These are phyloP conservation scores for Dothideomycetes sp. DNA, from an alignment of 2,329 filamentous ascomycete species.

Conservation along the genomic window DNA sequence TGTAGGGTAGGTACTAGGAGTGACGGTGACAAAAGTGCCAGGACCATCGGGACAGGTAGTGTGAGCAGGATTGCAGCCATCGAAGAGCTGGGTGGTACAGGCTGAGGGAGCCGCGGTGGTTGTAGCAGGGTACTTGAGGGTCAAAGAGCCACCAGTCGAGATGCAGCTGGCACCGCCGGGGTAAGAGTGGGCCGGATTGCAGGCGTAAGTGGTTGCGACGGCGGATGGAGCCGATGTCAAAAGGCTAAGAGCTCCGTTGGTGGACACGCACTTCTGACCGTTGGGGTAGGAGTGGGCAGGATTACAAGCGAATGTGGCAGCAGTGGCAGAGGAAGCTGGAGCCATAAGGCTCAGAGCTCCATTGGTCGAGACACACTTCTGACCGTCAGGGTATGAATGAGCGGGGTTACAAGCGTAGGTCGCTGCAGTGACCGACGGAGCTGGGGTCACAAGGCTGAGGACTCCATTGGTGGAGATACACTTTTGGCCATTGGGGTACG, in stretches of 20 bases:
- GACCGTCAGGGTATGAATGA: background rate
- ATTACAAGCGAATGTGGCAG: no score
- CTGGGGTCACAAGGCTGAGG: background rate
- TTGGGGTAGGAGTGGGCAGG: no score
- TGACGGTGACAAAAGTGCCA: slow-evolving; percentile 11
- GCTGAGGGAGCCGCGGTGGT: background rate
- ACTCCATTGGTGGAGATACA: background rate
- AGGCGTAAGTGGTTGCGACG: background rate
- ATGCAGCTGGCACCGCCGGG: background rate
- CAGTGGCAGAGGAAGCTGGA: background rate
- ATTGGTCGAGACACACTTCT: background rate
- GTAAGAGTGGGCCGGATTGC: background rate
- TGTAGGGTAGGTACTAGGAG: slow-evolving; percentile 5
- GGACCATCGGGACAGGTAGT: background rate
- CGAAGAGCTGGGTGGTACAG: background rate
- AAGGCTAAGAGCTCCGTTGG: no score
- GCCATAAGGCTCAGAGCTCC: background rate
- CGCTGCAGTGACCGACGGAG: background rate
- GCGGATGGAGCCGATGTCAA: background rate
- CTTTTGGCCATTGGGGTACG: background rate
- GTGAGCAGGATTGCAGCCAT: slow-evolving; percentile 1
- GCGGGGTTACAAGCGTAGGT: background rate
- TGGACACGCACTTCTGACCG: no score
- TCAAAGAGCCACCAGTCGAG: background rate
- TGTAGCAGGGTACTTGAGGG: background rate